Percentiles rank a stretch among this genome's conserved stretches.
phyloP scores from a whole-genome alignment of 495 filamentous ascomycete genomes.

The Pyrenula aspistea region DNA sequence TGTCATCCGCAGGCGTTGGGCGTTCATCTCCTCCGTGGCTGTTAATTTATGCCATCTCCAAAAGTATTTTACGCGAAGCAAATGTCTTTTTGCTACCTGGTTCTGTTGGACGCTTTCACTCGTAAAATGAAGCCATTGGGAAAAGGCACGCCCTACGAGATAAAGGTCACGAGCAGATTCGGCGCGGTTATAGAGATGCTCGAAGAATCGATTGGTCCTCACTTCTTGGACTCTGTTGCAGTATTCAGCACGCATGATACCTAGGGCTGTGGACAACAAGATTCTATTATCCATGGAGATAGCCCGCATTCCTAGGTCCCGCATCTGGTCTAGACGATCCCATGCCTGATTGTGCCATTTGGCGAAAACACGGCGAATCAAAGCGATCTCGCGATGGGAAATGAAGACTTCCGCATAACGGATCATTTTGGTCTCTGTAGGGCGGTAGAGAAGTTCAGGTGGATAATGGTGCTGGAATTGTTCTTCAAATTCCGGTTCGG shows the following conservation, averaged over 20 bases:
- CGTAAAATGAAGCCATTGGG: slow-evolving; percentile 56
- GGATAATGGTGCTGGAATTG: slow-evolving; percentile 17
- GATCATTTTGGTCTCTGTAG: slow-evolving; percentile 42
- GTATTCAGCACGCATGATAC: slow-evolving; percentile 42
- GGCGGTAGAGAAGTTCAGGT: slow-evolving; percentile 34
- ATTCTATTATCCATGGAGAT: slow-evolving; percentile 35
- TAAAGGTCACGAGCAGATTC: slow-evolving; percentile 50
- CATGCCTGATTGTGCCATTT: slow-evolving; percentile 42
- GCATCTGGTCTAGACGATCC: slow-evolving; percentile 27
- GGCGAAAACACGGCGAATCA: slow-evolving; percentile 33
- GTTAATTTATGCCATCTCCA: slow-evolving; percentile 68
- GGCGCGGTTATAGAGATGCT: slow-evolving; percentile 47
- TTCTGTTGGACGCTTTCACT: slow-evolving; percentile 48
- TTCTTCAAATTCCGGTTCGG: slow-evolving; percentile 15
- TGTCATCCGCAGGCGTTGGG: slow-evolving; percentile 44
- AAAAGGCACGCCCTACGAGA: slow-evolving; percentile 59
- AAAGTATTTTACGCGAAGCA: slow-evolving; percentile 62
- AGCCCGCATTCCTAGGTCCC: slow-evolving; percentile 37
- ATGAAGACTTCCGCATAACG: slow-evolving; percentile 49
- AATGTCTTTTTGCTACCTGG: slow-evolving; percentile 49
- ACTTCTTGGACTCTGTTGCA: slow-evolving; percentile 30
- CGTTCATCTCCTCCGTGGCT: slow-evolving; percentile 54
- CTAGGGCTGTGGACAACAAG: slow-evolving; percentile 43
- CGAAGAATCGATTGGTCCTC: slow-evolving; percentile 49
- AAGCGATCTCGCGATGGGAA: slow-evolving; percentile 33